Evolutionary conservation across 2,329 filamentous ascomycete species (phyloP), one percentile per base, ranked within the genome.

Genomic region (Sclerotinia subarctica): DNA sequence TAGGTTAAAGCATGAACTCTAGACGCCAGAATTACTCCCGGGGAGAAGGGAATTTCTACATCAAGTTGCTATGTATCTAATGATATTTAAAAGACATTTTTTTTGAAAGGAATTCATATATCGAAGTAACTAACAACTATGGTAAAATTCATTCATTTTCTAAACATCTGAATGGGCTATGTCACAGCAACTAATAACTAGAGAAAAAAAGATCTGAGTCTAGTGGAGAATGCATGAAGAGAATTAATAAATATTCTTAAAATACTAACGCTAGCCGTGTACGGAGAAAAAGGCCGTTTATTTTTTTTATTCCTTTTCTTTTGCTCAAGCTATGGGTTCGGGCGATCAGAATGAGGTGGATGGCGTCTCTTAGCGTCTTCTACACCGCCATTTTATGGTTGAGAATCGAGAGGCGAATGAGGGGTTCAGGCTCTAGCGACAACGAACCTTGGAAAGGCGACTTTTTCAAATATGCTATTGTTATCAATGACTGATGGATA

Each of bases 311-410:
- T 60, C 64, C 64, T 56, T 60, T 62, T 67, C 60, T 58, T 70
- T 69, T 47, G 63, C 47, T 62, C 46, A 49, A 64, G 68, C 66
- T 44, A 42, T 70, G 68, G 60, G 64, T 46, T 32, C 15, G 38
- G 53, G 26, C 64, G 47, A 64, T 54, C 62, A 64, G 29, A 47
- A 47, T 63, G 35, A 67, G 57, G 65, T 67, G 65, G 57, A 67
- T 67, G 65, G 57, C 65, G 57, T 51, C 63, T 62, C 35, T 67
- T 74, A 74, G 72, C 71, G 73, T 71, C 54, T 49, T 68, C 70
- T 70, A 70, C 73, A 75, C 73, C 73, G 73, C 73, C 65, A 53
- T 72, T 74, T 68, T 69, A 53, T 59, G 32, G 21, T 62, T 51
- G 59, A 62, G 46, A 38, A 35, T 59, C 38, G 46, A 62, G 44